Evolutionary conservation across 495 filamentous ascomycete species (phyloP), one percentile per base, ranked within the genome.

Genomic region (Penicillium coprophilum): DNA sequence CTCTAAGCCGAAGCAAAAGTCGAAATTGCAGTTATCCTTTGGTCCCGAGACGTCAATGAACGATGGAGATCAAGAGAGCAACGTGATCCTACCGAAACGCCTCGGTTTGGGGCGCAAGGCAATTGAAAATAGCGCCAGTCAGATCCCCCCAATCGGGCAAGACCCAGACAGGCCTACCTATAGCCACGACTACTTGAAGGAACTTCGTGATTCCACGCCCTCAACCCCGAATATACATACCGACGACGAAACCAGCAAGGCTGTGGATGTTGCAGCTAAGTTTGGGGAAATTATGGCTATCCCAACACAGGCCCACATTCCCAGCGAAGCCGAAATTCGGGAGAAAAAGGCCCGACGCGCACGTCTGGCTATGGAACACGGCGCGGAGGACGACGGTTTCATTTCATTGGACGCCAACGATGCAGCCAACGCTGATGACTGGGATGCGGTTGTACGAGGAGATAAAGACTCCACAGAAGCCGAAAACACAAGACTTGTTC

Each of bases 301-400:
- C 11, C 67, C 70, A 13, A 60, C 61, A 15, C 64, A 58, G 40
- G 68, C 78, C 3, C 65, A 72, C 2, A 92, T 97, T 50, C 88
- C 92, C 4, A 91, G 86, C 23, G 87, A 91, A 64, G 83, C 88
- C n/a, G 89, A 97, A 63, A 96, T 97, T 39, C 81, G 82, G 46
- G 92, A 96, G 69, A 94, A 94, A 76, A 98, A 97, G 74, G 88
- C 86, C 38, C 84, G 95, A 10, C 83, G 95, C 27, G 87, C 88
- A 28, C 82, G 91, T 3, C 67, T 93, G 17, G 92, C 92, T 4
- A 78, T 89, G 49, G 87, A 94, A 48, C 75, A 88, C 38, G 55
- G 54, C 17, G 87, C 90, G 3, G 80, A 88, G 41, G 87, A 92
- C 27, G 72, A 87, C 31, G 89, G 92, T 57, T 96, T 86, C 70